Evolutionary conservation across 129 eudicot genomes (phyloP), one percentile per base, ranked within the genome.

Genomic region (Saussurea involucrata): DNA sequence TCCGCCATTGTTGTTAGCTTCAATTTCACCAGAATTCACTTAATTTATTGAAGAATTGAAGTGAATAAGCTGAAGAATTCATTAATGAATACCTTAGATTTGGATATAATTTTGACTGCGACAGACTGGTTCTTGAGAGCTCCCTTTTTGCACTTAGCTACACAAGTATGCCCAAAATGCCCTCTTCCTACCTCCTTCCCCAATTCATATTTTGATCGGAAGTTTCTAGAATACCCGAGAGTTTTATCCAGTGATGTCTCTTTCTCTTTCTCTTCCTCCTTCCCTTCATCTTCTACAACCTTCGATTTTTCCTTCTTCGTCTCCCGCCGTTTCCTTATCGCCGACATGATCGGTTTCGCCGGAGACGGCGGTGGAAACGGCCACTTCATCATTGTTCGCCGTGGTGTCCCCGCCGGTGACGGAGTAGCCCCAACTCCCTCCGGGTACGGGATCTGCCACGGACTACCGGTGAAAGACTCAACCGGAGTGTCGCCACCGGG

Each of bases 351-450:
- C 71, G 98, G 98, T 85, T 86, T 95, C 66, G 97, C 98, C 85
- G 98, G 98, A 2, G 97, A 95, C 73, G 98, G 98, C 13, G 99
- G 99, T 13, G 99, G 99, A 28, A 95, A 86, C 78, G 97, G 97
- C 97, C 97, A 95, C 74, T 87, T 88, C 80, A 92, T 82, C 66
- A 79, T 70, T 76, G 61, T 17, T 2, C 88, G 76, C 71, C 82
- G 73, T 0, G 97, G 97, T 8, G 98, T 90, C 82, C 88, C 82
- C 79, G 96, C 87, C 76, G 97, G 98, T 1, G 94, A 88, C 36
- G 92, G 92, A 22, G 96, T 77, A 24, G 90, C 86, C 22, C 81
- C 86, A 15, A 86, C 69, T 4, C 97, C 99, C 24, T 92, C 89
- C 24, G 97, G 94, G 57, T 76, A 95, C 24, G 83, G 89, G 17